Evolutionary conservation across 164 flowering plant genomes (phyloP).

Genomic region (Litsea cubeba): DNA sequence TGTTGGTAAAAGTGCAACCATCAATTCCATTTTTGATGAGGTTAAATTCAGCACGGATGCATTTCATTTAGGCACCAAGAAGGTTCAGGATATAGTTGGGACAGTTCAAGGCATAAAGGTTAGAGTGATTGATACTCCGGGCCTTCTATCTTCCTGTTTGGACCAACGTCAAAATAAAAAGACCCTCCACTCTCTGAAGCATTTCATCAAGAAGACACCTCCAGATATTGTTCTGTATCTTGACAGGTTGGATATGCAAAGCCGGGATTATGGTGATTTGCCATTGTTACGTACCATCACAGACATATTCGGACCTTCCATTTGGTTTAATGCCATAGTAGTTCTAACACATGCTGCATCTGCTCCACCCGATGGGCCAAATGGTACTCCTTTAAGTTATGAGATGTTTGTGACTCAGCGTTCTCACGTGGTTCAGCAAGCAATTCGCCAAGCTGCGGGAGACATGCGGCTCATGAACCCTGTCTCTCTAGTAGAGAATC

Average conservation of each 20-base stretch:
- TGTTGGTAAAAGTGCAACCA: conserved; percentile 98
- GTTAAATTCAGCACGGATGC: conserved; percentile 83
- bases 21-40: conserved; percentile 95
- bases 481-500: conserved; percentile 91
- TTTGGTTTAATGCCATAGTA: conserved; percentile 97
- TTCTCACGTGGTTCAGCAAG: conserved; percentile 93
- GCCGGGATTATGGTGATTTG: conserved; percentile 83
- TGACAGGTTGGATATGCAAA: conserved; percentile 91
- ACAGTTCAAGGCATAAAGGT: conserved; percentile 92
- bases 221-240: conserved; percentile 96
- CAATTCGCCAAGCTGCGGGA: conserved; percentile 96
- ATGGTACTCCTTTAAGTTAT: conserved; percentile 84
- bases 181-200: conserved; percentile 73
- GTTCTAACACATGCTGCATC: conserved; percentile 97
- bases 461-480: conserved; percentile 99
- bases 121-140: conserved; percentile 94
- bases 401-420: conserved; percentile 97
- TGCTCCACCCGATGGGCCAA: conserved; percentile 98
- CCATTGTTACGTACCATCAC: conserved; percentile 83
- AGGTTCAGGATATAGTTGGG: conserved; percentile 95
- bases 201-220: conserved; percentile 75
- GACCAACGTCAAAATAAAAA: conserved; percentile 85
- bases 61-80: conserved; percentile 73
- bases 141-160: conserved; percentile 76
- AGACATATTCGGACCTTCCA: conserved; percentile 80